A percentile compares a stretch with the other conserved stretches of the same genome.
phyloP scores from a whole-genome alignment of 1,284 basidiomycete species.

The Sporisorium scitamineum region DNA sequence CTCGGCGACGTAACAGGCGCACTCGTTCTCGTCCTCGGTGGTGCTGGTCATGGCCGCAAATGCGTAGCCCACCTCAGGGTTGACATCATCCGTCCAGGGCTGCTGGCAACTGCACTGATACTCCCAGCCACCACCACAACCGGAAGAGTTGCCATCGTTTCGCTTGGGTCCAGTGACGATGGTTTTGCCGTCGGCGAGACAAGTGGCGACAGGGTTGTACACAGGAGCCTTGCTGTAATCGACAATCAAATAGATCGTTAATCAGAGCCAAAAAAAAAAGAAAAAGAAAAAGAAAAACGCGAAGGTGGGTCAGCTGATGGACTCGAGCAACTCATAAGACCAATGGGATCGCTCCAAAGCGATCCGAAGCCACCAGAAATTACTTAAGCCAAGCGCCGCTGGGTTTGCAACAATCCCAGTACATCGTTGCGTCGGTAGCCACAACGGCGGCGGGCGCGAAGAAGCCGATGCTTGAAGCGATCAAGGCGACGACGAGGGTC shows the following conservation, averaged over 20 bases:
- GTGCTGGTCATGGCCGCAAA: constrained; percentile 35
- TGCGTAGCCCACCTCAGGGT: constrained; percentile 29
- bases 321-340: background rate
- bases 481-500: constrained; percentile 22
- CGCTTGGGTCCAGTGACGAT: constrained; percentile 31
- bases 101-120: constrained; percentile 48
- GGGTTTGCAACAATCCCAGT: constrained; percentile 40
- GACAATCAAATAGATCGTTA: no score
- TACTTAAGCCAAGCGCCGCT: background rate
- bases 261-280: no score
- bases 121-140: constrained; percentile 39
- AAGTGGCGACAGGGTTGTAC: constrained; percentile 26
- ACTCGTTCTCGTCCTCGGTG: constrained; percentile 21
- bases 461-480: constrained; percentile 11
- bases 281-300: background rate
- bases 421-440: constrained; percentile 39
- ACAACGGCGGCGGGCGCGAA: constrained; percentile 21
- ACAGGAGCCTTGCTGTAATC: constrained; percentile 20
- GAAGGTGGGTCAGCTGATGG: background rate
- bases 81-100: constrained; percentile 36
- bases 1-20: constrained; percentile 35
- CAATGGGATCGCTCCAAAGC: background rate
- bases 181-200: constrained; percentile 35
- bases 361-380: background rate
- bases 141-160: constrained; percentile 26